Conservation (phyloP, 1,139 yeast genomes). For the Pichia terricola region DNA sequence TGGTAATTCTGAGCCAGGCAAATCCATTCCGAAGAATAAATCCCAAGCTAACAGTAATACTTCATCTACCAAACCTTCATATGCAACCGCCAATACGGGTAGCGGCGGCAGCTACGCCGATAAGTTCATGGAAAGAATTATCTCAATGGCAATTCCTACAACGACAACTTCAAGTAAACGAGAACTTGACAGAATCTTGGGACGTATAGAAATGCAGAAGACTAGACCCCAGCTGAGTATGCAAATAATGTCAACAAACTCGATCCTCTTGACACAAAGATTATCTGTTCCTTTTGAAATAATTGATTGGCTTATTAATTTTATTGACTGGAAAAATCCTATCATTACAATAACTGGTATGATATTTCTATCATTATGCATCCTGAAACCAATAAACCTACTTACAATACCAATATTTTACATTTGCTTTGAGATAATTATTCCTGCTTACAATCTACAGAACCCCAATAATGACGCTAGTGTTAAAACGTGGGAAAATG, state of each 20-base stretch:
- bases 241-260: slow-evolving; percentile 59
- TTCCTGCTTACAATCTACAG: slow-evolving; percentile 56
- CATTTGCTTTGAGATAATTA: slow-evolving; percentile 46
- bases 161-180: slow-evolving; percentile 33
- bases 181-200: slow-evolving; percentile 32
- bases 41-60: too few relatives aligned
- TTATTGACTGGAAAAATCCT: slow-evolving; percentile 59
- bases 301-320: slow-evolving; percentile 44
- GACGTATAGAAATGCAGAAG: slow-evolving; percentile 49
- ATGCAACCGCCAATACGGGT: too few relatives aligned
- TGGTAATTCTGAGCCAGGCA: too few relatives aligned
- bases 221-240: slow-evolving; percentile 62
- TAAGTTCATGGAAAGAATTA: slow-evolving; percentile 57
- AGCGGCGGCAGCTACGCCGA: slow-evolving; percentile 37
- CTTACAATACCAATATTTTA: slow-evolving; percentile 46
- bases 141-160: slow-evolving; percentile 64
- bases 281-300: slow-evolving; percentile 50
- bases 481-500: slow-evolving; percentile 31
- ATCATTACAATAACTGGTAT: slow-evolving; percentile 52
- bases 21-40: too few relatives aligned
- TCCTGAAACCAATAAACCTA: slow-evolving; percentile 54
- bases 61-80: too few relatives aligned
- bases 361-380: slow-evolving; percentile 44
- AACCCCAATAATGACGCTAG: slow-evolving; percentile 27
- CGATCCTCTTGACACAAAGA: slow-evolving; percentile 57